Conservation (phyloP, 83 land plant species). For the Diphasiastrum complanatum region DNA sequence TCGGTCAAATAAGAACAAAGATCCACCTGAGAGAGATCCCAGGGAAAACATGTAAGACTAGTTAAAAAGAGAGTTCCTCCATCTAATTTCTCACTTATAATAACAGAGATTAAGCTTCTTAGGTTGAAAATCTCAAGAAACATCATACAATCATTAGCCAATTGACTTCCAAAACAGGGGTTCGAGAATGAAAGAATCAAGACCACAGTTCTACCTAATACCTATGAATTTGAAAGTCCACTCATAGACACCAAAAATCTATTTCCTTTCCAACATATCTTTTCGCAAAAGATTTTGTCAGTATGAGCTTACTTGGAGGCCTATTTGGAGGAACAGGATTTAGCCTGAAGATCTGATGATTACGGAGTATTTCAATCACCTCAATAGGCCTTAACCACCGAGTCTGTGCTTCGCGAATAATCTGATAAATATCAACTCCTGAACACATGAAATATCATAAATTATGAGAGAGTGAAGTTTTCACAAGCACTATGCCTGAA, state of each 20-base stretch:
- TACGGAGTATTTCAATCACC: slow-evolving; percentile 60
- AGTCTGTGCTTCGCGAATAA: slow-evolving; percentile 46
- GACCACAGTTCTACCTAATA: too few species aligned
- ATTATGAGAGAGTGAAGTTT: too few species aligned
- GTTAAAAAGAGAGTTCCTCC: neutral
- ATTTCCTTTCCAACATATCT: neutral
- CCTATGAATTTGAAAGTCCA: neutral
- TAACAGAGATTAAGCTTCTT: neutral
- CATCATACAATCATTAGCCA: too few species aligned
- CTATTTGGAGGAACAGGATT: slow-evolving; percentile 46
- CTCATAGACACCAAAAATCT: neutral
- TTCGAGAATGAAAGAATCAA: too few species aligned
- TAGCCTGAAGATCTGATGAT: slow-evolving; percentile 42
- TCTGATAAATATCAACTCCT: slow-evolving; percentile 43
- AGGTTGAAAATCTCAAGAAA: too few species aligned
- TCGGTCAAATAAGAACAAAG: slow-evolving; percentile 64
- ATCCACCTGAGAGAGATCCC: slow-evolving; percentile 49
- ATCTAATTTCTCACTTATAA: neutral
- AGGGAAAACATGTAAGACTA: slow-evolving; percentile 1
- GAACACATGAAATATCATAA: too few species aligned
- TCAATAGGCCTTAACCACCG: slow-evolving; percentile 74
- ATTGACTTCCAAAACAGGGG: too few species aligned
- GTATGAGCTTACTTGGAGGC: slow-evolving; percentile 39
- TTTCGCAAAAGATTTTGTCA: neutral
- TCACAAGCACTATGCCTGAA: too few species aligned